Percentiles rank a stretch among this genome's conserved stretches.
Evolutionary conservation across 2,329 filamentous ascomycete genomes (phyloP).

Genomic region (Dothideomycetes sp.): DNA sequence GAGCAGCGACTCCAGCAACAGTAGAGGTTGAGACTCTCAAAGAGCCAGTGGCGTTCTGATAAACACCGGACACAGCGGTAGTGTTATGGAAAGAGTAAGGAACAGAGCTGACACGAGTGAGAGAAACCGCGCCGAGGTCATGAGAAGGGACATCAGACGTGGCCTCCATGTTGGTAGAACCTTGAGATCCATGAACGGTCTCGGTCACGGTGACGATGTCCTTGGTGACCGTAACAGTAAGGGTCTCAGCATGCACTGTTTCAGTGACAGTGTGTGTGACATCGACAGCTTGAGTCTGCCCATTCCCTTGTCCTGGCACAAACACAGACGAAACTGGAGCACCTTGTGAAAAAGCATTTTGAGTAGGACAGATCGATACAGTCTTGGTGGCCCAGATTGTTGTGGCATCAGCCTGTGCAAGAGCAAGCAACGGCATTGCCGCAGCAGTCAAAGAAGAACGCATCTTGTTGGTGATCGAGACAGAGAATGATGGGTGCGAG

Average conservation of each 20-base stretch:
- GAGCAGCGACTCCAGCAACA: neutral
- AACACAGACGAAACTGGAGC: too few species aligned
- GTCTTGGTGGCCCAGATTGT: neutral
- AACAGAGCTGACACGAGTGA: neutral
- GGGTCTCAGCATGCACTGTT: neutral
- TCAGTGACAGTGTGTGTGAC: neutral
- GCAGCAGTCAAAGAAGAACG: neutral
- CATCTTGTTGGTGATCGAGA: too few species aligned
- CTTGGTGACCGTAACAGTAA: too few species aligned
- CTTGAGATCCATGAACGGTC: neutral
- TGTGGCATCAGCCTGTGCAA: neutral
- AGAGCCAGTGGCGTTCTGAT: neutral
- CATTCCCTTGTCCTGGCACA: too few species aligned
- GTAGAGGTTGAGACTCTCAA: neutral
- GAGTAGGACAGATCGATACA: neutral
- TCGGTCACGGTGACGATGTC: neutral
- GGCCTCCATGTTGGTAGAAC: neutral
- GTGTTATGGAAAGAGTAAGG: neutral
- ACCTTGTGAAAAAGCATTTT: neutral
- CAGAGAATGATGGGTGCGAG: too few species aligned
- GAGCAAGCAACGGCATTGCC: neutral
- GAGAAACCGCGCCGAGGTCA: neutral
- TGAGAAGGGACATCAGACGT: neutral
- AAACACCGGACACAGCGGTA: neutral
- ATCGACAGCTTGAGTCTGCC: neutral